Percentiles rank a stretch among this genome's conserved stretches.
Evolutionary conservation across 805 yeast species (phyloP).

Genomic region (Candida verbasci): DNA sequence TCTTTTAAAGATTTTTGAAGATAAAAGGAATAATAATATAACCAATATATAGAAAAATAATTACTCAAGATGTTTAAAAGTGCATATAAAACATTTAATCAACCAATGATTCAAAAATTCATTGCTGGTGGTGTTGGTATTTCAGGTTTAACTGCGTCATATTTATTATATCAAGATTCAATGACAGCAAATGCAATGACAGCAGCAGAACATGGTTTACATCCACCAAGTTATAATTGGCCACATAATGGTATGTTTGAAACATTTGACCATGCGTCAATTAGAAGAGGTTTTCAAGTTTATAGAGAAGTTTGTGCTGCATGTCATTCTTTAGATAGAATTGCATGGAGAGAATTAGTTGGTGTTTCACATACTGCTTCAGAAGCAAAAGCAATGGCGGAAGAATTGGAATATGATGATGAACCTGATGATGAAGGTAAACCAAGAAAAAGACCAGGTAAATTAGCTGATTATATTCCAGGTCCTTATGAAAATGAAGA

Average conservation of each 20-base stretch:
- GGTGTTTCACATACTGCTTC: slow-evolving; percentile 91
- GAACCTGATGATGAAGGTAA: slow-evolving; percentile 95
- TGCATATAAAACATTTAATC: slow-evolving; percentile 10
- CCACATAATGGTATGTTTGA: slow-evolving; percentile 89
- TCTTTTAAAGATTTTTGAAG: too few relatives aligned
- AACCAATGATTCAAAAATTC: slow-evolving; percentile 40
- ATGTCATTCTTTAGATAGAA: slow-evolving; percentile 94
- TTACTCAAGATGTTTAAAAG: slow-evolving; percentile 6
- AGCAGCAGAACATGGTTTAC: slow-evolving; percentile 98
- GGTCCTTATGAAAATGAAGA: slow-evolving; percentile 97
- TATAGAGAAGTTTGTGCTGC: slow-evolving; percentile 99
- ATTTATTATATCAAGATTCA: slow-evolving; percentile 76
- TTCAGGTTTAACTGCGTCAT: slow-evolving; percentile 77
- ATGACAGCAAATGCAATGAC: slow-evolving; percentile 94
- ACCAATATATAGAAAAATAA: not conserved
- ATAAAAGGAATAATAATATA: too few relatives aligned
- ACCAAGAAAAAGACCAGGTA: slow-evolving; percentile 97
- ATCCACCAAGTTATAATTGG: slow-evolving; percentile 91
- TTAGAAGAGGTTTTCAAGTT: slow-evolving; percentile 98
- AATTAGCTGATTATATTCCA: slow-evolving; percentile 91
- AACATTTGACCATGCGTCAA: slow-evolving; percentile 89
- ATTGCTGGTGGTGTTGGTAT: slow-evolving; percentile 64
- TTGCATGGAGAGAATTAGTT: slow-evolving; percentile 97
- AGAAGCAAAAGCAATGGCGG: slow-evolving; percentile 92
- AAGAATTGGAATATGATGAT: slow-evolving; percentile 95